Evolutionary conservation across 2,329 filamentous ascomycete species (phyloP), one percentile per base, ranked within the genome.

Genomic region (Juglanconis oblonga): DNA sequence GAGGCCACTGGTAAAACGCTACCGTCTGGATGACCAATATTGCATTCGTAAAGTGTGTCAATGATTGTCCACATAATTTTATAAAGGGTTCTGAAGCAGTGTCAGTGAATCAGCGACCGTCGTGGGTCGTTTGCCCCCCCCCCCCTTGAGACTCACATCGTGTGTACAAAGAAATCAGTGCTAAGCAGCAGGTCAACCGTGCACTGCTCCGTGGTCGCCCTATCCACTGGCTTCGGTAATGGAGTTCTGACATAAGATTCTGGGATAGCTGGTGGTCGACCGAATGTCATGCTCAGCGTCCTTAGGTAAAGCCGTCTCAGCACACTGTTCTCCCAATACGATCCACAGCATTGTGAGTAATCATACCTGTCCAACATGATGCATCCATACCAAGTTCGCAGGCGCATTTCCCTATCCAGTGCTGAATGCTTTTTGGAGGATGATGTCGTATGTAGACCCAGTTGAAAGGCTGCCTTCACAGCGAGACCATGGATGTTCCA

Each of bases 401-500:
- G 78, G 8, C 80, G 70, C 2, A 77, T 76, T 64, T 84, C 81
- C 3, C 72, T 70, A 45, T 83, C 76, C 0, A 80, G 53, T 0
- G 74, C 70, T 0, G 74, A 65, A 47, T 79, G 77, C 0, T 68
- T 62, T 6, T 64, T 67, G 0, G 72, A 69, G 0, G 74, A 72
- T 24, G 76, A 67, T 3, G 68, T 68, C 0, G 77, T 81, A 60
- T 85, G 81, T 0, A 85, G 67, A 0, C 82, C 82, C 1, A 85
- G 69, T 35, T 81, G 77, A 32, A 81, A 70, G 0, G 81, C 81
- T 0, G 78, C 77, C 60, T 77, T 79, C 3, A 84, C 76, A 0
- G 81, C 77, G 0, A 84, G 71, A 0, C 82, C 81, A 62, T 85
- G 82, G 0, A 79, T 73, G 0, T 74, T 80, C 81, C 82, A 85